Evolutionary conservation across 257 asterid species (phyloP), one percentile per base, ranked within the genome.

Genomic region (Solanum medicagineum): DNA sequence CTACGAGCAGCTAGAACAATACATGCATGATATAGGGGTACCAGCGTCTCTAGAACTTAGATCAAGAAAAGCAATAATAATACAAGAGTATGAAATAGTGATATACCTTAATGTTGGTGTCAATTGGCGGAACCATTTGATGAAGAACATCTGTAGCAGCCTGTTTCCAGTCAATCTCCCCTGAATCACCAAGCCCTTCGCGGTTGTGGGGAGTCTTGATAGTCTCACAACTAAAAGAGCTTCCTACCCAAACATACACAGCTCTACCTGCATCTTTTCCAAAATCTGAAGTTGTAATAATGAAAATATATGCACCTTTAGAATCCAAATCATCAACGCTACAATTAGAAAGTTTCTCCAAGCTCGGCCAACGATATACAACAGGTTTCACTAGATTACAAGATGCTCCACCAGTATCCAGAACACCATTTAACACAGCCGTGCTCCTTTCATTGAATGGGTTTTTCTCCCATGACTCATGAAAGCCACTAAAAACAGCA

Each of bases 181-280:
- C 82, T 17, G 81, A 84, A 80, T 55, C 86, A 63, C 74, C 87
- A 40, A 73, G 47, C 10, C 81, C 86, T 83, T 70, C 84, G 83
- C 81, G 54, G 83, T 71, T 29, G 13, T 66, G 60, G 49, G 42
- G 57, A 84, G 63, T 63, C 36, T 80, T 82, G 47, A 84, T 59
- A 69, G 70, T 60, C 62, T 89, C 87, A 70, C 75, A 66, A 29
- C 55, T 79, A 86, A 86, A 88, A 26, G 86, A 89, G 15, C 85
- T 83, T 69, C 92, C 93, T 70, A 91, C 85, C 93, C 92, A 91
- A 69, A 91, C 73, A 85, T 88, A 87, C 6, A 90, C 63, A 85
- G 73, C 81, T 36, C 84, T 87, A 19, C 51, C 55, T 66, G 85
- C 89, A 32, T 17, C 83, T 69, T 84, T 87, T 51, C 71, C 90